These are phyloP conservation scores for Keqinozyma sinolaborantium DNA, from an alignment of 1,139 yeast species.

Conservation along the genomic window DNA sequence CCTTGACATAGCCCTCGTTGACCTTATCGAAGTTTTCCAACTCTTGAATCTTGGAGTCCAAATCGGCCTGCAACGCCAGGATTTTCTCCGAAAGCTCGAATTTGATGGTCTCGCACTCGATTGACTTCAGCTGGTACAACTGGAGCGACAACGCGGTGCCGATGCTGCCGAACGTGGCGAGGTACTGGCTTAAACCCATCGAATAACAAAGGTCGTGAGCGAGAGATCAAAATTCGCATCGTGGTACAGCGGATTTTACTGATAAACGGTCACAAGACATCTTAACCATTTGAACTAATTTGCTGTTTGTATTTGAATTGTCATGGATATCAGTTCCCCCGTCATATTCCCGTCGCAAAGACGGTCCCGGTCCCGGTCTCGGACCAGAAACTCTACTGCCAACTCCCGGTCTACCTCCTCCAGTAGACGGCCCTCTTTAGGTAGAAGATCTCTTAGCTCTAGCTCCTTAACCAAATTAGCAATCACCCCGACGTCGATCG, in stretches of 20 bases:
- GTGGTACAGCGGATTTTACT: constrained; percentile 1
- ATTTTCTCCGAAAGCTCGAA: constrained; percentile 5
- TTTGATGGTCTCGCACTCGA: constrained; percentile 16
- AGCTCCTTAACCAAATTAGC: constrained; percentile 22
- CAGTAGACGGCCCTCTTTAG: constrained; percentile 33
- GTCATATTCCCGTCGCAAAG: constrained; percentile 9
- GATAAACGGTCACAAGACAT: constrained; percentile 1
- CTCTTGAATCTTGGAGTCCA: constrained; percentile 6
- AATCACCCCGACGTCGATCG: constrained; percentile 26
- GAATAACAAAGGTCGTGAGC: constrained; percentile 1
- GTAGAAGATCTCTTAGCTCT: constrained; percentile 29
- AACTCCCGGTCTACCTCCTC: constrained; percentile 35
- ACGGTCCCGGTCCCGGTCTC: constrained; percentile 31
- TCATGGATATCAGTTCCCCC: constrained; percentile 27
- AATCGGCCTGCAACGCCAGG: constrained; percentile 8
- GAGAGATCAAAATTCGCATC: constrained; percentile 1
- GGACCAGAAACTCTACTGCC: constrained; percentile 32
- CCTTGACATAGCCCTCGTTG: constrained; percentile 7
- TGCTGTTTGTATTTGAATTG: too few relatives aligned
- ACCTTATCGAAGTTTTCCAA: constrained; percentile 7
- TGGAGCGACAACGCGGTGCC: constrained; percentile 22
- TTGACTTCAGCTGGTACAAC: constrained; percentile 21
- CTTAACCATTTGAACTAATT: neutral
- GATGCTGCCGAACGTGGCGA: constrained; percentile 23
- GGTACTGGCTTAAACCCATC: constrained; percentile 5